Evolutionary conservation across 257 asterid genomes (phyloP).

Genomic region (Solanum chilense): DNA sequence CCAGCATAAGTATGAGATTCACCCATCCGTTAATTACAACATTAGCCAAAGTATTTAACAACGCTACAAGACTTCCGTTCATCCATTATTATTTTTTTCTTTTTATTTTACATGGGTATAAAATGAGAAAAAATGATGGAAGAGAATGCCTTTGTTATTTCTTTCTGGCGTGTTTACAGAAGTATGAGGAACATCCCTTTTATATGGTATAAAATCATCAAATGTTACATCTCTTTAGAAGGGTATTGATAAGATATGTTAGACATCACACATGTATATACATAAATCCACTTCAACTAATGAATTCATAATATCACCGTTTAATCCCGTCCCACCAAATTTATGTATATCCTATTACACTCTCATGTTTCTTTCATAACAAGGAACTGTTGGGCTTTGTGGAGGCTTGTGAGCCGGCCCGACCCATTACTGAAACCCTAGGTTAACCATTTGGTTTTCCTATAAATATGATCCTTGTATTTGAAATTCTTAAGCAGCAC

Average conservation of each 20-base stretch:
- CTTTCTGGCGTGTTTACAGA: background rate
- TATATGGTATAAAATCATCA: background rate
- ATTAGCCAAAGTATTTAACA: background rate
- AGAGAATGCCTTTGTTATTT: background rate
- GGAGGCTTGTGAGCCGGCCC: too few relatives aligned
- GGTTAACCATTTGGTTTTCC: too few relatives aligned
- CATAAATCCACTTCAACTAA: background rate
- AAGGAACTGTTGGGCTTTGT: too few relatives aligned
- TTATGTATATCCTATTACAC: too few relatives aligned
- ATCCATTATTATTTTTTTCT: background rate
- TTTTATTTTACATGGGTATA: background rate
- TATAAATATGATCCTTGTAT: too few relatives aligned
- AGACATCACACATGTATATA: background rate
- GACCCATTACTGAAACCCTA: too few relatives aligned
- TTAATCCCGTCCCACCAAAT: too few relatives aligned
- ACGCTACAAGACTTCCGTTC: background rate
- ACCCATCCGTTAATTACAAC: background rate
- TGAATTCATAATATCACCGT: background rate
- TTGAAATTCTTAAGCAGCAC: too few relatives aligned
- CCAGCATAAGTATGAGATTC: background rate
- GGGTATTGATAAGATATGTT: background rate
- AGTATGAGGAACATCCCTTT: background rate
- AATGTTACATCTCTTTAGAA: background rate
- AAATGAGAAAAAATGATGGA: background rate
- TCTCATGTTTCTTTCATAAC: background rate